phyloP scores from a whole-genome alignment of 2,329 filamentous ascomycete species.

The Cercospora zeina region DNA sequence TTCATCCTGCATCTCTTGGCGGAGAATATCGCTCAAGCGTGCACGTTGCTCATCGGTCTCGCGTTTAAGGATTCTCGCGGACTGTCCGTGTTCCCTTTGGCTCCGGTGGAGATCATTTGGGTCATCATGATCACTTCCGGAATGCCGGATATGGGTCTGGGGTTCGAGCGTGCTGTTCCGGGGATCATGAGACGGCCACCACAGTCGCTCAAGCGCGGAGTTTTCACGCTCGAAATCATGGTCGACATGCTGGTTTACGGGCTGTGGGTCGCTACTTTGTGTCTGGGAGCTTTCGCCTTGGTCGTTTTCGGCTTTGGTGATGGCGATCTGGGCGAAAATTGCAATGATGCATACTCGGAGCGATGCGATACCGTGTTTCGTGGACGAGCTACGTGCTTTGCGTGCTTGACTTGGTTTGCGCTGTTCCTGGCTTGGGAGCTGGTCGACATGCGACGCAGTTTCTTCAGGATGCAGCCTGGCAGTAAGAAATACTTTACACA shows the following conservation, averaged over 20 bases:
- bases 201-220: slow-evolving; percentile 64
- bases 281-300: slow-evolving; percentile 60
- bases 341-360: slow-evolving; percentile 59
- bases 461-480: slow-evolving; percentile 70
- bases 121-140: slow-evolving; percentile 88
- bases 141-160: slow-evolving; percentile 81
- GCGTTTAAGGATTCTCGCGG: slow-evolving; percentile 70
- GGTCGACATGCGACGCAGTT: slow-evolving; percentile 68
- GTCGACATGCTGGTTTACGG: slow-evolving; percentile 79
- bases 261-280: slow-evolving; percentile 69
- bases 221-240: slow-evolving; percentile 76
- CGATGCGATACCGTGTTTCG: slow-evolving; percentile 65
- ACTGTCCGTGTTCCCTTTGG: slow-evolving; percentile 80
- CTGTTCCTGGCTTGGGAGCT: slow-evolving; percentile 77
- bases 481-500: slow-evolving; percentile 62
- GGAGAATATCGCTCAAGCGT: slow-evolving; percentile 90
- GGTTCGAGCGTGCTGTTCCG: slow-evolving; percentile 70
- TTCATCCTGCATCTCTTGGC: slow-evolving; percentile 87
- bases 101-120: slow-evolving; percentile 77
- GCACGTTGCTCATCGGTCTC: slow-evolving; percentile 77
- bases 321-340: slow-evolving; percentile 54
- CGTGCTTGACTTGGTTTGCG: slow-evolving; percentile 72
- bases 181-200: slow-evolving; percentile 80
- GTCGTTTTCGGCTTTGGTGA: slow-evolving; percentile 63
- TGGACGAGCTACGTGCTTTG: slow-evolving; percentile 71